phyloP scores from a whole-genome alignment of 1,139 yeast genomes.

The Candida pseudoviswanathii region DNA sequence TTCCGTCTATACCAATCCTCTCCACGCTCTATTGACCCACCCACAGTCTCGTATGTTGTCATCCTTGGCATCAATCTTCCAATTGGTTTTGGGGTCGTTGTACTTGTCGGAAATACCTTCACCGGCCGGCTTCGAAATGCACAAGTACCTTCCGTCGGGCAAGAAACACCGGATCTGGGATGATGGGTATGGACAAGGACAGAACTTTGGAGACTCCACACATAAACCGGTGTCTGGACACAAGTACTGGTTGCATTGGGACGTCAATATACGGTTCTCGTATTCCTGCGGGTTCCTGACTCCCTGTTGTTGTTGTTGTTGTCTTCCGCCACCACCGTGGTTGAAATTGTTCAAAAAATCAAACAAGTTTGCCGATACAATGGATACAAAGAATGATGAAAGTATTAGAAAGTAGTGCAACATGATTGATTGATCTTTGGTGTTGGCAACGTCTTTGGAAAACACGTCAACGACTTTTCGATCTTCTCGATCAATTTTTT shows the following conservation, averaged over 20 bases:
- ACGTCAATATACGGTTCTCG: conserved; percentile 33
- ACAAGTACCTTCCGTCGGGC: conserved; percentile 69
- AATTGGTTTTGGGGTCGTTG: conserved; percentile 53
- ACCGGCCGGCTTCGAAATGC: conserved; percentile 80
- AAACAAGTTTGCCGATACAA: conserved; percentile 29
- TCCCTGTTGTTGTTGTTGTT: conserved; percentile 21
- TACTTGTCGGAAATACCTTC: conserved; percentile 33
- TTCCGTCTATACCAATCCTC: conserved; percentile 34
- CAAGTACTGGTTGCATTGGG: conserved; percentile 65
- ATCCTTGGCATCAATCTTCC: conserved; percentile 54
- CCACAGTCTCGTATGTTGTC: conserved; percentile 72
- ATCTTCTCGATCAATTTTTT: not conserved
- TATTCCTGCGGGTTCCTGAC: conserved; percentile 28
- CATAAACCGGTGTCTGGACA: conserved; percentile 85
- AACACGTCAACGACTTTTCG: conserved; percentile 8
- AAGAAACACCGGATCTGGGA: conserved; percentile 80
- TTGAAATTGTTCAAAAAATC: conserved; percentile 40
- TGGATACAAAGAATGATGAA: not conserved
- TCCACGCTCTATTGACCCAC: conserved; percentile 64
- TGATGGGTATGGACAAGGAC: conserved; percentile 90
- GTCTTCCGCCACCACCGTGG: conserved; percentile 18
- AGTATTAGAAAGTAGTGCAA: conserved; percentile 1
- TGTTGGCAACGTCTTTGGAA: not conserved
- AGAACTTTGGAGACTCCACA: conserved; percentile 65
- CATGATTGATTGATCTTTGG: not conserved